These are phyloP conservation scores for Stylonectria norvegica DNA, from an alignment of 2,329 filamentous ascomycete species.

Conservation along the genomic window DNA sequence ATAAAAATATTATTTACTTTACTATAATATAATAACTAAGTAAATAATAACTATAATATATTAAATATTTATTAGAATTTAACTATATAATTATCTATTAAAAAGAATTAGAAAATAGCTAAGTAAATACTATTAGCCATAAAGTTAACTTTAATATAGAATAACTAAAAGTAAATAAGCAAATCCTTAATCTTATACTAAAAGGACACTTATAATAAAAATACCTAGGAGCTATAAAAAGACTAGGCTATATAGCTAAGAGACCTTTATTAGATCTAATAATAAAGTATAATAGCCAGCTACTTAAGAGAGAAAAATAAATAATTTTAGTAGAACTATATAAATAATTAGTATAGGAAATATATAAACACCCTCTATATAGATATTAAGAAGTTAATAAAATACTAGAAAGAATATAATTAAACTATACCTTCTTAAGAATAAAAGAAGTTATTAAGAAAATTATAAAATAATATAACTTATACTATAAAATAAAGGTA, in stretches of 20 bases:
- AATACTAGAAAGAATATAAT: constrained; percentile 6
- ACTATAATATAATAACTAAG: constrained; percentile 13
- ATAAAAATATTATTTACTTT: constrained; percentile 22
- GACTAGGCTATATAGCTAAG: background rate
- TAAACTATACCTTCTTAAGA: constrained; percentile 3
- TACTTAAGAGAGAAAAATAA: background rate
- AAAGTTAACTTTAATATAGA: constrained; percentile 9
- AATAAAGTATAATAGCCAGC: constrained; percentile 1
- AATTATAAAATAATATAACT: constrained; percentile 5
- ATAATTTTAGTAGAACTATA: constrained; percentile 1
- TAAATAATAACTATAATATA: constrained; percentile 13
- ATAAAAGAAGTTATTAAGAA: constrained; percentile 2
- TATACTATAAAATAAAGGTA: background rate
- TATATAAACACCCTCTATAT: constrained; percentile 8
- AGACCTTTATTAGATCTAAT: background rate
- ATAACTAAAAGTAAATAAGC: constrained; percentile 8
- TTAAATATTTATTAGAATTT: constrained; percentile 15
- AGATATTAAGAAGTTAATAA: constrained; percentile 10
- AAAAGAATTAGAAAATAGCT: constrained; percentile 11
- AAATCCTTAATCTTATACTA: constrained; percentile 4
- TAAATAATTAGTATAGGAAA: constrained; percentile 6
- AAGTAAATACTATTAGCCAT: constrained; percentile 5
- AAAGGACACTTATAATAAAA: constrained; percentile 1
- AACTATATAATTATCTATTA: constrained; percentile 18
- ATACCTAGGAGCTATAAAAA: background rate